phyloP scores from a whole-genome alignment of 257 asterid species.

The Gentiana straminea region DNA sequence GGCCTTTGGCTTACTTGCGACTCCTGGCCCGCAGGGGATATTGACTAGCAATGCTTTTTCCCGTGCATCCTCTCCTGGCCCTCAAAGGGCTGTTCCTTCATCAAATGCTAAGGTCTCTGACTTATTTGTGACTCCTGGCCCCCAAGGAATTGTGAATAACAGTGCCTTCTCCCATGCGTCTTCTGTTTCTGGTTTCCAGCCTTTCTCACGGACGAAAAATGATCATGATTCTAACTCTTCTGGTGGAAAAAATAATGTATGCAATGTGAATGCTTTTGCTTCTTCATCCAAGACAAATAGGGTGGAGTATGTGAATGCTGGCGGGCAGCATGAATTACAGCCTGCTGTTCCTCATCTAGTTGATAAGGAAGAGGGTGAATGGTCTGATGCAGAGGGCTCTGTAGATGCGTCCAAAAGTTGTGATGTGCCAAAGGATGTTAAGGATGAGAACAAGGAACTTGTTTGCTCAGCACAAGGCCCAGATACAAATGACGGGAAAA shows the following conservation, averaged over 20 bases:
- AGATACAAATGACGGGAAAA: conserved; percentile 52
- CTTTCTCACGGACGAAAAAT: conserved; percentile 60
- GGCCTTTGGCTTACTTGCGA: too few species aligned
- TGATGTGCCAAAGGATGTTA: conserved; percentile 30
- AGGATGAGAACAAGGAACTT: conserved; percentile 33
- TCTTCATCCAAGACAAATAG: conserved; percentile 25
- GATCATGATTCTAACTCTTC: conserved; percentile 31
- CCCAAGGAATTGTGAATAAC: conserved; percentile 78
- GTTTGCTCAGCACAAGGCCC: conserved; percentile 26
- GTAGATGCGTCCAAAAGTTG: conserved; percentile 28
- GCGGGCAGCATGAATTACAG: conserved; percentile 29
- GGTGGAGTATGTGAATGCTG: conserved; percentile 31
- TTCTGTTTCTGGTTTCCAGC: conserved; percentile 94
- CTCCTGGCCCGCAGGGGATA: too few species aligned
- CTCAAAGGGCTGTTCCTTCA: too few species aligned
- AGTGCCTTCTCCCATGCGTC: conserved; percentile 92
- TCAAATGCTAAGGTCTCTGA: conserved; percentile 46
- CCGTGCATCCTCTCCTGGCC: too few species aligned
- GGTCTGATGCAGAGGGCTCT: conserved; percentile 92
- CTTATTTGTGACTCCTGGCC: conserved; percentile 48
- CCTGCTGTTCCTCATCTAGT: conserved; percentile 28
- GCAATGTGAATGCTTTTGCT: conserved; percentile 13
- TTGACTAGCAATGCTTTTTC: too few species aligned
- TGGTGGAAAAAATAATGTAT: conserved; percentile 24
- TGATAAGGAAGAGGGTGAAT: conserved; percentile 99